Base-by-base conservation (phyloP, 441 rosid species). In the Cnidoscolus chayamansa region DNA sequence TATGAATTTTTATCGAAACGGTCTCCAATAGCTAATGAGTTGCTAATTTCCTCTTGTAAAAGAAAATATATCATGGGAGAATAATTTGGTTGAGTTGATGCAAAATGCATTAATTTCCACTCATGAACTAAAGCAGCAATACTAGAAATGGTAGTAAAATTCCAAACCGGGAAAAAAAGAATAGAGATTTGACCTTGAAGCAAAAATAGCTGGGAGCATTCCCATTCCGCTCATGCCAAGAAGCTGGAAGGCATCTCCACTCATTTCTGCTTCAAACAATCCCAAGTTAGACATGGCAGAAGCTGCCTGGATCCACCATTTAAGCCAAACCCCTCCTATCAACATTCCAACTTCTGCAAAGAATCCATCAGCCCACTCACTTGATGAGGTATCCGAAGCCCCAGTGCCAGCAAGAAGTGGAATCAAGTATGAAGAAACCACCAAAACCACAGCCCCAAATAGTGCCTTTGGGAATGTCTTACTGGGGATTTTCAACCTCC, bases 211-310 rank as follows among this genome's bases (percentile, higher is more conserved):
- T 0, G 98, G 98, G 30, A 93, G 94, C 94, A 93, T 82, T 32
- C 98, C 94, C 37, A 88, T 84, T 77, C 91, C 94, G 37, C 94
- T 87, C 97, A 94, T 92, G 64, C 98, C 98, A 25, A 94, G 94
- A 78, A 93, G 94, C 78, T 93, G 98, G 69, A 87, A 94, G 8
- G 98, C 91, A 76, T 94, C 98, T 20, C 84, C 86, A 67, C 98
- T 94, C 98, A 94, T 92, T 81, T 94, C 98, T 2, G 98, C 98
- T 82, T 89, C 95, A 83, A 92, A 94, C 81, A 94, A 77, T 13
- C 98, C 98, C 73, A 94, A 70, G 70, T 94, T 94, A 2, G 98
- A 92, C 91, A 86, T 84, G 0, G 97, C 97, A 49, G 98, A 86
- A 80, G 98, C 95, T 7, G 92, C 97, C 82, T 94, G 98, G 70